phyloP scores from a whole-genome alignment of 78 protist genomes.

The Protostelium mycophagum region DNA sequence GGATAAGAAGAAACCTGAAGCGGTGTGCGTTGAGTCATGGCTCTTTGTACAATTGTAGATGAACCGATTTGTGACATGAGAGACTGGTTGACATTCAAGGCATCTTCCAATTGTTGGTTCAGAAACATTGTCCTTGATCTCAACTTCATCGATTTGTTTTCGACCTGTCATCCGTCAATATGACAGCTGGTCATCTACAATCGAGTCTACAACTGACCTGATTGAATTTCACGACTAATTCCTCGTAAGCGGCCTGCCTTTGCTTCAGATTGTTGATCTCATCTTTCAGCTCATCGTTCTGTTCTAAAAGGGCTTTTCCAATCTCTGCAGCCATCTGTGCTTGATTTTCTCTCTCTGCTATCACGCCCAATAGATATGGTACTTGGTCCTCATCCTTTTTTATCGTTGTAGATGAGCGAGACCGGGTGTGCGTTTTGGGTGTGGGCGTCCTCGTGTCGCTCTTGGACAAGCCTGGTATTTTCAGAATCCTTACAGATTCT shows the following conservation, averaged over 20 bases:
- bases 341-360: neutral
- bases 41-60: neutral
- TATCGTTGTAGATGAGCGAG: neutral
- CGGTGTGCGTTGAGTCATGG: neutral
- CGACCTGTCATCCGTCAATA: neutral
- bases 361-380: neutral
- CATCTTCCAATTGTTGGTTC: neutral
- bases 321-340: neutral
- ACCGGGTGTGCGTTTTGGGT: neutral
- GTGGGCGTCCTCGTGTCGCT: neutral
- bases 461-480: too few relatives aligned
- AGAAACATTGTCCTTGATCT: neutral
- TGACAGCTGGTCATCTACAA: neutral
- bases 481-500: too few relatives aligned
- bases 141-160: neutral
- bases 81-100: neutral
- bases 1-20: too few relatives aligned
- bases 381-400: neutral
- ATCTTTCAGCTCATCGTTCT: neutral
- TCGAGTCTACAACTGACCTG: neutral
- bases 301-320: neutral
- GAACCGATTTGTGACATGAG: neutral
- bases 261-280: neutral
- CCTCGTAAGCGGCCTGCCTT: neutral
- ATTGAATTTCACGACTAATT: neutral